These are phyloP conservation scores for Neurospora terricola DNA, from an alignment of 495 filamentous ascomycete species.

Conservation along the genomic window DNA sequence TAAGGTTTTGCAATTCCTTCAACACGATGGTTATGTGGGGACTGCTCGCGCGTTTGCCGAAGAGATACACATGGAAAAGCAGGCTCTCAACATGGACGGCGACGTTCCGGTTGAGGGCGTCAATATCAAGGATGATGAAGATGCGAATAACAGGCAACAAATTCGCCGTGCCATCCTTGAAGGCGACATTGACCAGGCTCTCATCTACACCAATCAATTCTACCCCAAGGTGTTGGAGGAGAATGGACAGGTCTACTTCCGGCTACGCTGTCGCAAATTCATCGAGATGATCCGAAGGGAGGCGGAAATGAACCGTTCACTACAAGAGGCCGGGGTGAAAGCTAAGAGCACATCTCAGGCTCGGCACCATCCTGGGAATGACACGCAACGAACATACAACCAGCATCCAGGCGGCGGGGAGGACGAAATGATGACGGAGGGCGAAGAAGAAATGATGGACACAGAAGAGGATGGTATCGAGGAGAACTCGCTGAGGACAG, in stretches of 20 bases:
- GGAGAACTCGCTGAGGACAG: conserved; percentile 25
- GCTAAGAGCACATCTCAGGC: conserved; percentile 4
- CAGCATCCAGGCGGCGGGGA: conserved; percentile 47
- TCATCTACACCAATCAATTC: conserved; percentile 66
- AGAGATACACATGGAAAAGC: conserved; percentile 67
- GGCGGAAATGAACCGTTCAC: conserved; percentile 51
- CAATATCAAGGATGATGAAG: conserved; percentile 66
- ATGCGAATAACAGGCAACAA: conserved; percentile 75
- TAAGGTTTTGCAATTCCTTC: conserved; percentile 76
- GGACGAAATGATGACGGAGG: conserved; percentile 65
- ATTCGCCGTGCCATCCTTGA: conserved; percentile 85
- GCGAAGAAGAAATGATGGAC: conserved; percentile 16
- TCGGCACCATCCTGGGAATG: conserved; percentile 6
- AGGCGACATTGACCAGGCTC: conserved; percentile 83
- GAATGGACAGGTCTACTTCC: conserved; percentile 86
- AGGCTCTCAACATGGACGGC: conserved; percentile 48
- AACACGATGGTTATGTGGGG: conserved; percentile 95
- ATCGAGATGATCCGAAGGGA: conserved; percentile 88
- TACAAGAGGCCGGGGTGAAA: conserved; percentile 20
- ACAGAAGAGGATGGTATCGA: conserved; percentile 27
- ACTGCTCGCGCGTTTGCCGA: conserved; percentile 80
- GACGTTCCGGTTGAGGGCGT: conserved; percentile 47
- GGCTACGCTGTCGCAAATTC: conserved; percentile 82
- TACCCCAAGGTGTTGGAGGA: conserved; percentile 75
- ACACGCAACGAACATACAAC: not conserved